Evolutionary conservation across 805 yeast genomes (phyloP).

Genomic region (Candida khao-thaluensis): DNA sequence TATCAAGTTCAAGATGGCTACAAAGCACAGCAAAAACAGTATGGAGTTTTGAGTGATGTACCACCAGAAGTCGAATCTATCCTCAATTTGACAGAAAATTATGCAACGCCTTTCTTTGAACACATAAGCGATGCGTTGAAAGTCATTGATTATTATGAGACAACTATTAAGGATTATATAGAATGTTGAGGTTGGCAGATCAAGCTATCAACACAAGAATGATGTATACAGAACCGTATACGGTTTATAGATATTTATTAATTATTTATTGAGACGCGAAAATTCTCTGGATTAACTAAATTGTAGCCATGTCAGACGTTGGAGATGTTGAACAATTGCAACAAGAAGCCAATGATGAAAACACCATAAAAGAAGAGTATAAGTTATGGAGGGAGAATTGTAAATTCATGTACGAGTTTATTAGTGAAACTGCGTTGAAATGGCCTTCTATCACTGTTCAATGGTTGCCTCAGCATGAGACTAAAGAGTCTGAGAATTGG

Average conservation of each 20-base stretch:
- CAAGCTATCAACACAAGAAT: too few relatives aligned
- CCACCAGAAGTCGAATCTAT: conserved; percentile 15
- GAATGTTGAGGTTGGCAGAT: conserved; percentile 1
- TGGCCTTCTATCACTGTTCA: conserved; percentile 84
- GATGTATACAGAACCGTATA: too few relatives aligned
- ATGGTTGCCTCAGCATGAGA: conserved; percentile 58
- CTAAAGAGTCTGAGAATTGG: conserved; percentile 21
- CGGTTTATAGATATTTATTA: too few relatives aligned
- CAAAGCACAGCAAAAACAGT: background rate
- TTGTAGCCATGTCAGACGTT: background rate
- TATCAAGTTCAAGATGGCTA: conserved; percentile 19
- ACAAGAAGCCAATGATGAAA: conserved; percentile 30
- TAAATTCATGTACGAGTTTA: conserved; percentile 78
- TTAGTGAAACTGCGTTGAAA: conserved; percentile 71
- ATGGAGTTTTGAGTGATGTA: conserved; percentile 4
- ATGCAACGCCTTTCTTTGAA: conserved; percentile 30
- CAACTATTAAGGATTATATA: conserved; percentile 5
- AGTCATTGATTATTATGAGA: conserved; percentile 38
- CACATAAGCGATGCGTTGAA: conserved; percentile 41
- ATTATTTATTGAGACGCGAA: conserved; percentile 1
- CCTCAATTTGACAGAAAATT: conserved; percentile 25
- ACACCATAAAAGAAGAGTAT: conserved; percentile 62
- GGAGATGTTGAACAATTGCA: conserved; percentile 8
- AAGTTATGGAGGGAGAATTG: conserved; percentile 80
- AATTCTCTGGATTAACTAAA: too few relatives aligned